These are phyloP conservation scores for Camelina hispida DNA, from an alignment of 345 rosid genomes.

Conservation along the genomic window DNA sequence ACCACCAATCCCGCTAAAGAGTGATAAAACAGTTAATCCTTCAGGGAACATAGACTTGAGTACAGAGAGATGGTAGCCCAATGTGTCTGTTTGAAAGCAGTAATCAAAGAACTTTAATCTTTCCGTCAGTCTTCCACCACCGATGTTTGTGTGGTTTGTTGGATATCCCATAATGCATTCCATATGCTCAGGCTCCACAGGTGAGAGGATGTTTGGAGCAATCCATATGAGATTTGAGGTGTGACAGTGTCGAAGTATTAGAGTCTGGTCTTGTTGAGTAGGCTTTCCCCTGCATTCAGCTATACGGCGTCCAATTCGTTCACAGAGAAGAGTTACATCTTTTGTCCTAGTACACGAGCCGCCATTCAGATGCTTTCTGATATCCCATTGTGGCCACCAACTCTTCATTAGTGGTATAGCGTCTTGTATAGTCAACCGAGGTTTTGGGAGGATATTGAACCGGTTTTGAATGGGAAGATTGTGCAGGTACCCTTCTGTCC, in stretches of 20 bases:
- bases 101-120: conserved; percentile 61
- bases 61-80: conserved; percentile 86
- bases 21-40: conserved; percentile 76
- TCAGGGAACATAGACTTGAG: conserved; percentile 67
- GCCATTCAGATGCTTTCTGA: conserved; percentile 67
- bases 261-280: conserved; percentile 61
- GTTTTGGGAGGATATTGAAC: conserved; percentile 58
- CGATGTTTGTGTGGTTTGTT: conserved; percentile 56
- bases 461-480: conserved; percentile 75
- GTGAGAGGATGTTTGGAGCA: conserved; percentile 62
- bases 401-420: conserved; percentile 67
- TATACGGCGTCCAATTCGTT: conserved; percentile 55
- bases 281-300: conserved; percentile 59
- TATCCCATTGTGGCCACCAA: conserved; percentile 98
- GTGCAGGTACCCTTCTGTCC: conserved; percentile 89
- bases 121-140: conserved; percentile 50
- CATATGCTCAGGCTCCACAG: conserved; percentile 62
- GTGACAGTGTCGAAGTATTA: conserved; percentile 63
- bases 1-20: conserved; percentile 84
- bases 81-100: conserved; percentile 81
- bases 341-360: conserved; percentile 41
- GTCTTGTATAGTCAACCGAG: conserved; percentile 66
- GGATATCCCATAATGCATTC: conserved; percentile 89
- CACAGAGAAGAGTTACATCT: conserved; percentile 62
- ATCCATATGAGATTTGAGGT: conserved; percentile 73